Evolutionary conservation across 176 grass and related monocot species (phyloP).

Genomic region (Pontederia crassipes): DNA sequence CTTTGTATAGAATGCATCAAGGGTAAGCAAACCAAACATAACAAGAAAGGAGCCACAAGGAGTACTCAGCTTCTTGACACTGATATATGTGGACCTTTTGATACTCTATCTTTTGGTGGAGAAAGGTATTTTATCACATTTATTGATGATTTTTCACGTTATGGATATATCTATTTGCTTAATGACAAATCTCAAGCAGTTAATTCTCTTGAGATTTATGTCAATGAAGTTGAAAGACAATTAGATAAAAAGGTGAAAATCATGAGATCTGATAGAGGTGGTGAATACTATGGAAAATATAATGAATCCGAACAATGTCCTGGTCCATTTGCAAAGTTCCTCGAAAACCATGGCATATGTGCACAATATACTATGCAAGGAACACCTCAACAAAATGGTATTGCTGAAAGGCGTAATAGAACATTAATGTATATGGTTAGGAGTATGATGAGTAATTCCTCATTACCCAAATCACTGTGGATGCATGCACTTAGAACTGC

Average conservation of each 20-base stretch:
- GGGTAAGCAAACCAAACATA: slow-evolving; percentile 18
- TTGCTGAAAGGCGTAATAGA: slow-evolving; percentile 8
- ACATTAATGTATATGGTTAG: slow-evolving; percentile 24
- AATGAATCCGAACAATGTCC: slow-evolving; percentile 15
- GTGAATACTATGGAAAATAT: slow-evolving; percentile 15
- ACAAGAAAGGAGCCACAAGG: slow-evolving; percentile 6
- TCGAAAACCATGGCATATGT: slow-evolving; percentile 12
- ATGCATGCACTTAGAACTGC: slow-evolving; percentile 2
- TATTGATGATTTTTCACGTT: slow-evolving; percentile 16
- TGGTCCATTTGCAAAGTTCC: slow-evolving; percentile 19
- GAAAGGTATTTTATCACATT: slow-evolving; percentile 24
- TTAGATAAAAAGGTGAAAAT: slow-evolving; percentile 26
- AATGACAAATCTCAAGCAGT: background rate
- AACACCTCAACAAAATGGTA: slow-evolving; percentile 17
- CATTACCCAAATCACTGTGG: slow-evolving; percentile 16
- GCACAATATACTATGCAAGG: slow-evolving; percentile 1
- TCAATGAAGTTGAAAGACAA: slow-evolving; percentile 22
- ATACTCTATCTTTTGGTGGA: slow-evolving; percentile 12
- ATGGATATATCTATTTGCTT: background rate
- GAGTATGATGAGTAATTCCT: slow-evolving; percentile 6
- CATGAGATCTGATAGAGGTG: slow-evolving; percentile 18
- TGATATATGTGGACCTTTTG: slow-evolving; percentile 15
- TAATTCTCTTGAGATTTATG: background rate
- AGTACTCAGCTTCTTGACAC: slow-evolving; percentile 12
- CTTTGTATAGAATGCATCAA: slow-evolving; percentile 22